Evolutionary conservation across 495 filamentous ascomycete genomes (phyloP), one percentile per base, ranked within the genome.

Genomic region (Bombardia bombarda): DNA sequence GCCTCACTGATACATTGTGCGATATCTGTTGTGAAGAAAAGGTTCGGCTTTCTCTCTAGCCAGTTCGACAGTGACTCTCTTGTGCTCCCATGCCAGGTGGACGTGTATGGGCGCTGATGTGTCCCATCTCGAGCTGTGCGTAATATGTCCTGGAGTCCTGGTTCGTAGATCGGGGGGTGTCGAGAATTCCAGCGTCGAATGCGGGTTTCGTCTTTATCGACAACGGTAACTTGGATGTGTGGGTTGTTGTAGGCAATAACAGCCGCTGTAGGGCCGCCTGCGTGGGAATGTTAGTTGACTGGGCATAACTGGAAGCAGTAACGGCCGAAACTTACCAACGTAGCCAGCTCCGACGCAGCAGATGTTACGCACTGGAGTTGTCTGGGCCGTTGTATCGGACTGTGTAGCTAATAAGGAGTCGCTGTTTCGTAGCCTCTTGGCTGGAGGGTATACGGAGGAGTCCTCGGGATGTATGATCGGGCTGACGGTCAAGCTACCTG

Each of bases 81-180:
- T n/a, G n/a, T n/a, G n/a, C n/a, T n/a, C n/a, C n/a, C n/a, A n/a
- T n/a, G n/a, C n/a, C n/a, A n/a, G n/a, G n/a, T n/a, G n/a, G n/a
- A n/a, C n/a, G n/a, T n/a, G n/a, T n/a, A n/a, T n/a, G n/a, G n/a
- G n/a, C n/a, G n/a, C n/a, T n/a, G n/a, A n/a, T n/a, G n/a, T n/a
- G n/a, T n/a, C n/a, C 76, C 74, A 47, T 86, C 82, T 19, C 83
- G 73, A 16, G 79, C 67, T 13, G 75, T 59, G 26, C 73, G 67
- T 9, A 90, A 77, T n/a, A 87, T 70, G 5, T 82, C 72, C 20
- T 70, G 54, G 6, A 90, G 63, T 2, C 79, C 83, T 1, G 83
- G 80, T 57, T 90, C 86, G 56, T 84, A 81, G 40, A 90, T 86
- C 14, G 86, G 86, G 20, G 88, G 72, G 51, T 80, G 75, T 33